A percentile compares a stretch with the other conserved stretches of the same genome.
Conservation (phyloP, 331 rosid genomes). For the Acacia concinna region DNA sequence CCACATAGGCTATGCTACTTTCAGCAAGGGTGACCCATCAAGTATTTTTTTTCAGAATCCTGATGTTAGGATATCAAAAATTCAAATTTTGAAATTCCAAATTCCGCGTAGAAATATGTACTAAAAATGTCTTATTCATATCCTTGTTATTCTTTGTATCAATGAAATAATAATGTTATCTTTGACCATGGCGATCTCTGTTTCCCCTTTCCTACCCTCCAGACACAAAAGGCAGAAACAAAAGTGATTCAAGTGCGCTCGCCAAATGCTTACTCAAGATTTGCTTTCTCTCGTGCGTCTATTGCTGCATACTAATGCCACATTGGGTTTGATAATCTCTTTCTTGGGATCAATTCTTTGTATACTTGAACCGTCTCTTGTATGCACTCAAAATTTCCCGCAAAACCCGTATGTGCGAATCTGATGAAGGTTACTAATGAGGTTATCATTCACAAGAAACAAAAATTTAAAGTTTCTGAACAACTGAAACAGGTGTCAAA, state of each 20-base stretch:
- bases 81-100: conserved; percentile 41
- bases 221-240: background rate
- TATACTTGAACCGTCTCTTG: too few relatives aligned
- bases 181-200: background rate
- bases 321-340: background rate
- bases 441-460: background rate
- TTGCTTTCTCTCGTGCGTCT: conserved; percentile 2
- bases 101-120: conserved; percentile 36
- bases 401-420: background rate
- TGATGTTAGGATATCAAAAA: conserved; percentile 29
- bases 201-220: background rate
- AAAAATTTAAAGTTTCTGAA: background rate
- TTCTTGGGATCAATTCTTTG: background rate
- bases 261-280: background rate
- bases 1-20: conserved; percentile 30
- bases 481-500: background rate
- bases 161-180: conserved; percentile 39
- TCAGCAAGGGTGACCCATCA: conserved; percentile 35
- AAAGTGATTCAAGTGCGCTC: background rate
- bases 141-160: conserved; percentile 53
- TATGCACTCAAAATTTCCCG: background rate
- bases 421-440: background rate
- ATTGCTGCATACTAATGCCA: background rate
- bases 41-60: conserved; percentile 32
- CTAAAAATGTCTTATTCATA: conserved; percentile 39